Evolutionary conservation across 176 grass and related monocot genomes (phyloP).

Genomic region (Urochloa ruziziensis): DNA sequence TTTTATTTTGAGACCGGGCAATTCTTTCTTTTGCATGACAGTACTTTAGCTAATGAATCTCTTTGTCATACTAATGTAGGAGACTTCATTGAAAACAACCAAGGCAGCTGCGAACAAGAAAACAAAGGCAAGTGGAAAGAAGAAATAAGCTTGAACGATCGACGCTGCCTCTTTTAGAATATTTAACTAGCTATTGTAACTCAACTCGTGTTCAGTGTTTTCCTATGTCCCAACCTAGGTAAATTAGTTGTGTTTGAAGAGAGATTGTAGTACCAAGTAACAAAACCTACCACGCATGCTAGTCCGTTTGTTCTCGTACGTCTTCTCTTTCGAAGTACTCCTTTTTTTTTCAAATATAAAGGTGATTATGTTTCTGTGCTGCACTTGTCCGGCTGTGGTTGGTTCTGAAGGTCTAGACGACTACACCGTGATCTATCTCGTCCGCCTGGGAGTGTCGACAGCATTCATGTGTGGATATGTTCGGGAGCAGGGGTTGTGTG

Average conservation of each 20-base stretch:
- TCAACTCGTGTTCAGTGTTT: not conserved
- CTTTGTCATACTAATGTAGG: not conserved
- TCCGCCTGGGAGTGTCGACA: not conserved
- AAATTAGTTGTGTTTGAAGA: not conserved
- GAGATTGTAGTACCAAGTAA: not conserved
- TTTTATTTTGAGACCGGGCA: too few species aligned
- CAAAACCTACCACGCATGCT: not conserved
- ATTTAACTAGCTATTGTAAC: not conserved
- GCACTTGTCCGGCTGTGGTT: too few species aligned
- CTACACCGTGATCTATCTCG: too few species aligned
- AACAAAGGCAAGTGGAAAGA: slow-evolving; percentile 43
- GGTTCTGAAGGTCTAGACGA: too few species aligned
- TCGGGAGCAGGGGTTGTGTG: not conserved
- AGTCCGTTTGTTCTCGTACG: not conserved
- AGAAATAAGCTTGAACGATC: slow-evolving; percentile 26
- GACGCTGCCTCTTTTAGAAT: not conserved
- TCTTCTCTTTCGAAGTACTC: not conserved
- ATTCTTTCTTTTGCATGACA: not conserved
- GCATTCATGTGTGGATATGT: not conserved
- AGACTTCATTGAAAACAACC: slow-evolving; percentile 34
- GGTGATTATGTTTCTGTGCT: not conserved
- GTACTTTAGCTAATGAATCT: not conserved
- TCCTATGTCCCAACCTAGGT: not conserved
- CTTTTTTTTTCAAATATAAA: not conserved
- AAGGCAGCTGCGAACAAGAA: slow-evolving; percentile 42